Evolutionary conservation across 371 early-diverging fungal species (phyloP).

Genomic region (Mucor saturninus): DNA sequence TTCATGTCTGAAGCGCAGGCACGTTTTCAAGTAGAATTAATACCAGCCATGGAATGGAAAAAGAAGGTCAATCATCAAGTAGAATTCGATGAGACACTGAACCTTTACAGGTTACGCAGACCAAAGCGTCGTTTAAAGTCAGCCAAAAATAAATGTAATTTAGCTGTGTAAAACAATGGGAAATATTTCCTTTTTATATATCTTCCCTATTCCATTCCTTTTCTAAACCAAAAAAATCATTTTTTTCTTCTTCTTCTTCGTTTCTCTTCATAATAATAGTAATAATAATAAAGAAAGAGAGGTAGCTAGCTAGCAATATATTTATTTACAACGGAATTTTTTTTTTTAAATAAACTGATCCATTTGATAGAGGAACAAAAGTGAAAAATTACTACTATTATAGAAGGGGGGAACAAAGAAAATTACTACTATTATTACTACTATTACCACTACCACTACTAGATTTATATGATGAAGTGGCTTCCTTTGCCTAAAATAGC

Average conservation of each 20-base stretch:
- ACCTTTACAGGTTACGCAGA: constrained; percentile 47
- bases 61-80: constrained; percentile 38
- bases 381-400: not conserved
- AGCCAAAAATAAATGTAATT: constrained; percentile 12
- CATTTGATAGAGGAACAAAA: too few species aligned
- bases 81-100: constrained; percentile 52
- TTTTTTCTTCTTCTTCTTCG: not conserved
- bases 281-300: not conserved
- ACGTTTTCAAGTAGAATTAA: constrained; percentile 43
- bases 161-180: constrained; percentile 4
- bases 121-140: constrained; percentile 20
- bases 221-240: not conserved
- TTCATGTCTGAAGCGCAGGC: constrained; percentile 47
- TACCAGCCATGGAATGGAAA: constrained; percentile 52
- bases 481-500: constrained; percentile 58
- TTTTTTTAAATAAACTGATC: not conserved
- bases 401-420: not conserved
- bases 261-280: too few species aligned
- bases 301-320: not conserved
- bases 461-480: constrained; percentile 45
- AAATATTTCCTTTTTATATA: constrained; percentile 9
- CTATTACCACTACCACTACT: not conserved
- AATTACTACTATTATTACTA: not conserved
- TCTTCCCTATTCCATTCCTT: constrained; percentile 2
- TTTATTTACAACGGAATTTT: constrained; percentile 7